phyloP scores from a whole-genome alignment of 805 yeast species.

The Myxozyma lipomycoides region DNA sequence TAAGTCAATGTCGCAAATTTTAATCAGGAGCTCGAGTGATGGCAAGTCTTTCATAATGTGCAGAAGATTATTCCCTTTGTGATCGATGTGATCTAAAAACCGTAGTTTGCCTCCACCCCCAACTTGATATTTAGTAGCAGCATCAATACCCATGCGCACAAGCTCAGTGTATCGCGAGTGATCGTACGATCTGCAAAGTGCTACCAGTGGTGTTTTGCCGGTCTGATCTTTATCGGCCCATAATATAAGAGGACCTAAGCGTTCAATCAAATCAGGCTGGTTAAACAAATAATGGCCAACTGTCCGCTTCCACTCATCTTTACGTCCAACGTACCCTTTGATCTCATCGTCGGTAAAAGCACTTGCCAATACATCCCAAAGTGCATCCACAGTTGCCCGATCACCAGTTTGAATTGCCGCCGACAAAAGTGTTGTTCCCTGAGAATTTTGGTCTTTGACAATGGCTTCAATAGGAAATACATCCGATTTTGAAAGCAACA shows the following conservation, averaged over 20 bases:
- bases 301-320: constrained; percentile 54
- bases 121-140: constrained; percentile 23
- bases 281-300: constrained; percentile 73
- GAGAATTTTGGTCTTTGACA: constrained; percentile 55
- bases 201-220: constrained; percentile 74
- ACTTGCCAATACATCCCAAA: constrained; percentile 46
- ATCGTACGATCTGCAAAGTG: constrained; percentile 76
- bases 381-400: constrained; percentile 43
- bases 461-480: constrained; percentile 65
- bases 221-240: constrained; percentile 66
- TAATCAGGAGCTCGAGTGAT: constrained; percentile 42
- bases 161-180: constrained; percentile 56
- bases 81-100: constrained; percentile 62
- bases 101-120: constrained; percentile 23
- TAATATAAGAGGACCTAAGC: constrained; percentile 56
- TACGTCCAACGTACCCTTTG: constrained; percentile 45
- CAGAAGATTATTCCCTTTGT: constrained; percentile 67
- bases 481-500: constrained; percentile 46
- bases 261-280: constrained; percentile 47
- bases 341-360: constrained; percentile 47
- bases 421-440: constrained; percentile 55
- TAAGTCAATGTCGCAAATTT: constrained; percentile 45
- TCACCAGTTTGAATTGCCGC: constrained; percentile 58
- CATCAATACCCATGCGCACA: constrained; percentile 44
- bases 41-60: constrained; percentile 59